Evolutionary conservation across 192 early-diverging fungal species (phyloP).

Genomic region (Podila horticola): DNA sequence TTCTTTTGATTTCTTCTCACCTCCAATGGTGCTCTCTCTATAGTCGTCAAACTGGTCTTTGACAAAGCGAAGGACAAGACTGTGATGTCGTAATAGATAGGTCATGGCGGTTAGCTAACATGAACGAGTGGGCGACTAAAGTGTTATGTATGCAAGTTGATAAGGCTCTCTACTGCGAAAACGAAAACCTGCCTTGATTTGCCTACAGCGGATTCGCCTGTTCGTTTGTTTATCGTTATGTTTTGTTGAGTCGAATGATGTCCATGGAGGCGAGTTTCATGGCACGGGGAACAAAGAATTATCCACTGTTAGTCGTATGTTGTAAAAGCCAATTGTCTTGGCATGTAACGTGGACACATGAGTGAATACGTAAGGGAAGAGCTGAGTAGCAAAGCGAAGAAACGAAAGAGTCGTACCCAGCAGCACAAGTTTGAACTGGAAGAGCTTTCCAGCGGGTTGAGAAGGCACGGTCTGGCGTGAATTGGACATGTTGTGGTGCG

Average conservation of each 20-base stretch:
- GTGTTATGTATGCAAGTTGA: not conserved
- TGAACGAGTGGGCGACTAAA: not conserved
- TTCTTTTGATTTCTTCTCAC: conserved; percentile 34
- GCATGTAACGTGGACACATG: not conserved
- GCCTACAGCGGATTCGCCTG: conserved; percentile 73
- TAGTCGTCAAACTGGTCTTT: conserved; percentile 95
- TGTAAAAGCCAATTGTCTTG: not conserved
- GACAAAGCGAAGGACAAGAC: conserved; percentile 87
- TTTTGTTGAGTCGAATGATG: not conserved
- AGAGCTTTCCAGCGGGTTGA: conserved; percentile 70
- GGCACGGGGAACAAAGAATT: not conserved
- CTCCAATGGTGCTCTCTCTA: conserved; percentile 93
- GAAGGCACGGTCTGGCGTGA: conserved; percentile 21
- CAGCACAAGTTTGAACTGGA: conserved; percentile 95
- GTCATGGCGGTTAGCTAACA: not conserved
- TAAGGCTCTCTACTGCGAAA: not conserved
- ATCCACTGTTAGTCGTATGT: not conserved
- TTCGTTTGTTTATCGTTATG: not conserved
- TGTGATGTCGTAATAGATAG: conserved; percentile 56
- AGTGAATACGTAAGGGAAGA: too few species aligned
- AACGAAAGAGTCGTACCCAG: conserved; percentile 68
- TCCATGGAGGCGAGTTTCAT: not conserved
- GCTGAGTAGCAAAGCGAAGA: not conserved
- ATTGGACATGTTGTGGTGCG: conserved; percentile 27
- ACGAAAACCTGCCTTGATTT: conserved; percentile 67